These are phyloP conservation scores for Rubia yunnanensis DNA, from an alignment of 257 asterid genomes.

Conservation along the genomic window DNA sequence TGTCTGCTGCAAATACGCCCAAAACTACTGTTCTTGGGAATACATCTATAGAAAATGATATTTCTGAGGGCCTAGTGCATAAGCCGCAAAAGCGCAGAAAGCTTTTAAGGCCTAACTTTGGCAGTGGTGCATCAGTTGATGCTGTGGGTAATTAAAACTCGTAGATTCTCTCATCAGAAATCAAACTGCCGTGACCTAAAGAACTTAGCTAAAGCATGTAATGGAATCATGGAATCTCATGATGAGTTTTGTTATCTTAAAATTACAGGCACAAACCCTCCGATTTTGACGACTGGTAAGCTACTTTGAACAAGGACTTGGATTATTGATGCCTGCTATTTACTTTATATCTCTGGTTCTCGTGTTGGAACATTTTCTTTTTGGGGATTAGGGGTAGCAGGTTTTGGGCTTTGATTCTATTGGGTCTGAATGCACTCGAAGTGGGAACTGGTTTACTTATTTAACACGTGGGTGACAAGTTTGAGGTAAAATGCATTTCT, in stretches of 20 bases:
- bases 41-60: constrained; percentile 14
- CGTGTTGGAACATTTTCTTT: neutral
- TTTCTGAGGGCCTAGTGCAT: constrained; percentile 19
- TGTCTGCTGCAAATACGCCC: constrained; percentile 14
- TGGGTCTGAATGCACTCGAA: neutral
- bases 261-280: neutral
- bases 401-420: neutral
- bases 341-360: neutral
- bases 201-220: neutral
- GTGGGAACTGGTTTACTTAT: too few relatives aligned
- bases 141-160: constrained; percentile 12
- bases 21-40: constrained; percentile 2
- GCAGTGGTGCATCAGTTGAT: constrained; percentile 13
- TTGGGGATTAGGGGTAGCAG: neutral
- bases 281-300: neutral
- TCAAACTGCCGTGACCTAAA: constrained; percentile 6
- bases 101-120: constrained; percentile 53
- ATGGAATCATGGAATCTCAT: neutral
- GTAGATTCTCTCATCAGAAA: constrained; percentile 14
- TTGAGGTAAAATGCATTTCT: neutral
- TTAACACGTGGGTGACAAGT: neutral
- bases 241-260: neutral
- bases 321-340: neutral
- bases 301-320: neutral
- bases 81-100: constrained; percentile 38